Conservation (phyloP, 345 rosid species). For the Jatropha curcas region DNA sequence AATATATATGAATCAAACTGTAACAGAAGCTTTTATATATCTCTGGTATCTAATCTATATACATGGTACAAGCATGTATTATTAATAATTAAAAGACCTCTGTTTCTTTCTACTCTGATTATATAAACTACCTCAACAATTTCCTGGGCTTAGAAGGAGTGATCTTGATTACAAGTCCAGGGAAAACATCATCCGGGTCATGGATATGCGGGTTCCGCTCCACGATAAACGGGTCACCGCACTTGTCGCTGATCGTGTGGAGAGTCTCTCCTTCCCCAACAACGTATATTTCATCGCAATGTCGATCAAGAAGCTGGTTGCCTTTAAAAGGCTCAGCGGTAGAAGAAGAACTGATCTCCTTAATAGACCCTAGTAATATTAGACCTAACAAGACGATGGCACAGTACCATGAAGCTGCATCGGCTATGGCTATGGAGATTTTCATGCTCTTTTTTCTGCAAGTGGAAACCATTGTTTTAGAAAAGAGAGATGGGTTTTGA, state of each 20-base stretch:
- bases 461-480: conserved; percentile 15
- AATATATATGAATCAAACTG: too few species aligned
- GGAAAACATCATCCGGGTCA: conserved; percentile 81
- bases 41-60: neutral
- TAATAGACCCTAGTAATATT: conserved; percentile 50
- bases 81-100: too few species aligned
- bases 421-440: conserved; percentile 33
- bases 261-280: conserved; percentile 84
- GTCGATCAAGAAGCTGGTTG: conserved; percentile 38
- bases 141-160: conserved; percentile 38
- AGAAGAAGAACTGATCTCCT: conserved; percentile 36
- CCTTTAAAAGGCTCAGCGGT: conserved; percentile 42
- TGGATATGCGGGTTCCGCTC: conserved; percentile 83
- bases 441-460: conserved; percentile 24
- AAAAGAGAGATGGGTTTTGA: neutral
- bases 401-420: conserved; percentile 65
- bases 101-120: too few species aligned
- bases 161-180: conserved; percentile 79
- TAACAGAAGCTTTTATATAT: too few species aligned
- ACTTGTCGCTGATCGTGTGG: conserved; percentile 74
- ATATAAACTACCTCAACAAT: conserved; percentile 24
- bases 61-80: neutral
- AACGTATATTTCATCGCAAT: conserved; percentile 72
- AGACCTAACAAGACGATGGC: conserved; percentile 50
- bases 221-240: conserved; percentile 71